These are phyloP conservation scores for Colletotrichum chlorophyti DNA, from an alignment of 2,329 filamentous ascomycete species.

Conservation along the genomic window DNA sequence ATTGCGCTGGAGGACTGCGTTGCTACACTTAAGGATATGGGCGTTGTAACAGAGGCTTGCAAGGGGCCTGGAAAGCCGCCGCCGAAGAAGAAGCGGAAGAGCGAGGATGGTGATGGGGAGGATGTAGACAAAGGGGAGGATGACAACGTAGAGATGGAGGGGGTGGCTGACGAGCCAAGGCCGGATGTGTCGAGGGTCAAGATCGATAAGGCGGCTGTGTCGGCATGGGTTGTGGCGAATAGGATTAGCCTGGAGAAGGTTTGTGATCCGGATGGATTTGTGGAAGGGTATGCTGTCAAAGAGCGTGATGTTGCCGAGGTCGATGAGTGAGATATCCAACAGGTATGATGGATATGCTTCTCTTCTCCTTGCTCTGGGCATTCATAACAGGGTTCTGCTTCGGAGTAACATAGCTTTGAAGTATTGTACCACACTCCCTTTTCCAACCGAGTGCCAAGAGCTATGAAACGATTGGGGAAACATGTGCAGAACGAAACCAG, in stretches of 20 bases:
- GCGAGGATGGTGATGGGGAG: conserved; percentile 13
- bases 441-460: no score
- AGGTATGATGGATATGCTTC: no score
- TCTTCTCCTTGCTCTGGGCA: no score
- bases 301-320: conserved; percentile 43
- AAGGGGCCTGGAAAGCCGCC: conserved; percentile 48
- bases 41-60: conserved; percentile 66
- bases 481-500: no score
- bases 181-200: conserved; percentile 52
- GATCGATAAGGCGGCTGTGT: conserved; percentile 62
- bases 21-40: conserved; percentile 80
- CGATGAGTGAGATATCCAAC: conserved; percentile 18
- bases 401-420: no score
- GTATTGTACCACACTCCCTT: no score
- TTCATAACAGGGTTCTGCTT: no score
- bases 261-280: conserved; percentile 78
- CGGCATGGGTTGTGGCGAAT: conserved; percentile 71
- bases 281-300: conserved; percentile 68
- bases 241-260: conserved; percentile 68
- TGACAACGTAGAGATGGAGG: conserved; percentile 31
- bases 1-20: conserved; percentile 88
- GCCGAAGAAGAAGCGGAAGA: conserved; percentile 17
- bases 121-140: conserved; percentile 30
- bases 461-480: no score
- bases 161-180: conserved; percentile 34